These are phyloP conservation scores for Populus ilicifolia DNA, from an alignment of 345 rosid species.

Conservation along the genomic window DNA sequence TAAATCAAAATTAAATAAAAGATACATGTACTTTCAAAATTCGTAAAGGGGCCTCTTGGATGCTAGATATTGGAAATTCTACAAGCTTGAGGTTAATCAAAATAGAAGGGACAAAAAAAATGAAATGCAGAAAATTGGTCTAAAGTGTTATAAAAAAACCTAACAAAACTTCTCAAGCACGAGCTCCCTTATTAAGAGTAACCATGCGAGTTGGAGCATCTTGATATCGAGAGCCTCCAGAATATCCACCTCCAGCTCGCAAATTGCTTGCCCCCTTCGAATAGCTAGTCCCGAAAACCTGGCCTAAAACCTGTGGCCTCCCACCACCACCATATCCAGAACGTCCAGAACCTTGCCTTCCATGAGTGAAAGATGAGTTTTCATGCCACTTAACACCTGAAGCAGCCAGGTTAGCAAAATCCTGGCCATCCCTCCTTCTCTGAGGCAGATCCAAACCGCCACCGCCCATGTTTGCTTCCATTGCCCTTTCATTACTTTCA, in stretches of 20 bases:
- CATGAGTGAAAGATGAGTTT: slow-evolving; percentile 43
- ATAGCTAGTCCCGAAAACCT: slow-evolving; percentile 40
- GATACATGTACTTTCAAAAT: not conserved
- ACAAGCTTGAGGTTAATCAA: not conserved
- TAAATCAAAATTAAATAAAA: not conserved
- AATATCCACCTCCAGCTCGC: slow-evolving; percentile 51
- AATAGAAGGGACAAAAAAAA: not conserved
- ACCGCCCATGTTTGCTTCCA: slow-evolving; percentile 65
- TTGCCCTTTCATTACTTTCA: slow-evolving; percentile 77
- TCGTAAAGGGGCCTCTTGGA: not conserved
- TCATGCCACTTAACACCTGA: slow-evolving; percentile 68
- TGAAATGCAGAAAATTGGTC: not conserved
- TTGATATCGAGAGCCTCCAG: slow-evolving; percentile 32
- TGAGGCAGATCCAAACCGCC: slow-evolving; percentile 56
- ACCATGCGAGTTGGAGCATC: slow-evolving; percentile 61
- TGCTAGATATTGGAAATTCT: not conserved
- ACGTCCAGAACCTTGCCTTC: slow-evolving; percentile 49
- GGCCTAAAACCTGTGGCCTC: slow-evolving; percentile 34
- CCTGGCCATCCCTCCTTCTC: slow-evolving; percentile 69
- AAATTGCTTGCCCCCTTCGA: slow-evolving; percentile 47
- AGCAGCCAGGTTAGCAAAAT: slow-evolving; percentile 41
- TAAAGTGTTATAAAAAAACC: not conserved
- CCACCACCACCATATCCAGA: slow-evolving; percentile 44
- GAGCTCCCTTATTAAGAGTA: slow-evolving; percentile 55
- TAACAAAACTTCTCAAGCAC: slow-evolving; percentile 17